phyloP scores from a whole-genome alignment of 2,329 filamentous ascomycete genomes.

The Gnomoniopsis sp. region DNA sequence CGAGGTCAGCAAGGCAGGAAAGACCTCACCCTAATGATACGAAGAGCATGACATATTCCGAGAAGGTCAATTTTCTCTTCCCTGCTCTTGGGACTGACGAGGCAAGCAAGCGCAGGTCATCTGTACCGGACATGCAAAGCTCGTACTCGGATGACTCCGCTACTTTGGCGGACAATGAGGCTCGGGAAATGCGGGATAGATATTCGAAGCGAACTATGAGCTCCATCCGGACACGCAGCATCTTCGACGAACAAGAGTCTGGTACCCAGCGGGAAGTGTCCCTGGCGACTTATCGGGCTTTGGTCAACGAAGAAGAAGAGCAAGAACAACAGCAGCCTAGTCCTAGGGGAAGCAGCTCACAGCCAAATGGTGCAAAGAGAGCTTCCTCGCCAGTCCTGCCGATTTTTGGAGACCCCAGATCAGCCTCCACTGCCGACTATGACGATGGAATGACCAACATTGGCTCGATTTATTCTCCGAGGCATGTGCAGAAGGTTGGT shows the following conservation, averaged over 20 bases:
- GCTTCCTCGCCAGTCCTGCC: slow-evolving; percentile 51
- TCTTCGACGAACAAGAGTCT: slow-evolving; percentile 28
- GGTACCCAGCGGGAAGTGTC: slow-evolving; percentile 12
- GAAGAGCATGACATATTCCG: slow-evolving; percentile 56
- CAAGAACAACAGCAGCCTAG: slow-evolving; percentile 32
- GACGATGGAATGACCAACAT: slow-evolving; percentile 44
- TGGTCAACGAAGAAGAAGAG: slow-evolving; percentile 31
- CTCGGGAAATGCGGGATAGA: slow-evolving; percentile 24
- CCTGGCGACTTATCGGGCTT: slow-evolving; percentile 23
- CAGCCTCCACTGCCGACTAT: slow-evolving; percentile 30
- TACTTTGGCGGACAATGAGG: slow-evolving; percentile 23
- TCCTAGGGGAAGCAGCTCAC: slow-evolving; percentile 21
- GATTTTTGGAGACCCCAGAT: slow-evolving; percentile 26
- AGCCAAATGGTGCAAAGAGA: slow-evolving; percentile 33
- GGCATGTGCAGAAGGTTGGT: slow-evolving; percentile 41
- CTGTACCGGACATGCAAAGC: slow-evolving; percentile 37
- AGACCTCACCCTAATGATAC: slow-evolving; percentile 49
- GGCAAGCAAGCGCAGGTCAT: slow-evolving; percentile 31
- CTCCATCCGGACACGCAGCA: slow-evolving; percentile 36
- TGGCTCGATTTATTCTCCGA: slow-evolving; percentile 50
- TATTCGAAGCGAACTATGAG: slow-evolving; percentile 35
- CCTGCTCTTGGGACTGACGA: slow-evolving; percentile 30
- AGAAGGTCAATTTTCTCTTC: slow-evolving; percentile 54
- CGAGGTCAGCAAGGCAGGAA: slow-evolving; percentile 35
- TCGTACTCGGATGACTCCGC: slow-evolving; percentile 27